Evolutionary conservation across 306 rosid species (phyloP).

Genomic region (Crotalaria pallida): DNA sequence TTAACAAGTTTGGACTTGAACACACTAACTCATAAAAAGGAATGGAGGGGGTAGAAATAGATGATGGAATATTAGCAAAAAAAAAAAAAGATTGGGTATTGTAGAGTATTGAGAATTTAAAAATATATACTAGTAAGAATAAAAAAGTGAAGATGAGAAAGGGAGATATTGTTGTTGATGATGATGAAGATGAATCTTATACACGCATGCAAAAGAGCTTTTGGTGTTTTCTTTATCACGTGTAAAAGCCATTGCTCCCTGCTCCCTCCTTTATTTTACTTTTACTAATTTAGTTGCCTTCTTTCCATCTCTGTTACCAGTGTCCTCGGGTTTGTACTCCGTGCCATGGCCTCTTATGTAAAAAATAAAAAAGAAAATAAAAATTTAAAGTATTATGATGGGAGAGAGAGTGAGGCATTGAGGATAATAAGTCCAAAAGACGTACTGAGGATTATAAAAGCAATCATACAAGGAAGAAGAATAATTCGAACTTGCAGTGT

Average conservation of each 20-base stretch:
- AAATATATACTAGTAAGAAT: constrained; percentile 13
- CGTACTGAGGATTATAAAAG: constrained; percentile 48
- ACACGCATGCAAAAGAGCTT: constrained; percentile 78
- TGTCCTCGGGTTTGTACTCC: constrained; percentile 59
- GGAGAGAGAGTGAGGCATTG: constrained; percentile 3
- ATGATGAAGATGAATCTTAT: constrained; percentile 57
- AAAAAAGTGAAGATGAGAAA: constrained; percentile 15
- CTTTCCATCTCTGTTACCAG: neutral
- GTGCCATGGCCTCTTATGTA: constrained; percentile 28
- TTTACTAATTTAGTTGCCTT: neutral
- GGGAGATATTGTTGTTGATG: constrained; percentile 25
- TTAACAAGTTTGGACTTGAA: neutral
- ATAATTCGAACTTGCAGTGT: constrained; percentile 79
- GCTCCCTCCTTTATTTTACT: neutral
- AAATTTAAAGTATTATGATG: neutral
- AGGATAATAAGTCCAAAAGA: constrained; percentile 49
- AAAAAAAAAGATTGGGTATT: neutral
- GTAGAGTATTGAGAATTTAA: constrained; percentile 21
- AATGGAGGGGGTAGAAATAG: neutral
- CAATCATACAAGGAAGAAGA: constrained; percentile 69
- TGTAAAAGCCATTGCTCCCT: constrained; percentile 49
- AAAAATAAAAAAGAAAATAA: neutral
- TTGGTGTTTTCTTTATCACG: constrained; percentile 80
- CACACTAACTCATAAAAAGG: constrained; percentile 4
- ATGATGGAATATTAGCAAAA: neutral